Conservation (phyloP, 129 eudicot species). For the Helianthus tuberosus region DNA sequence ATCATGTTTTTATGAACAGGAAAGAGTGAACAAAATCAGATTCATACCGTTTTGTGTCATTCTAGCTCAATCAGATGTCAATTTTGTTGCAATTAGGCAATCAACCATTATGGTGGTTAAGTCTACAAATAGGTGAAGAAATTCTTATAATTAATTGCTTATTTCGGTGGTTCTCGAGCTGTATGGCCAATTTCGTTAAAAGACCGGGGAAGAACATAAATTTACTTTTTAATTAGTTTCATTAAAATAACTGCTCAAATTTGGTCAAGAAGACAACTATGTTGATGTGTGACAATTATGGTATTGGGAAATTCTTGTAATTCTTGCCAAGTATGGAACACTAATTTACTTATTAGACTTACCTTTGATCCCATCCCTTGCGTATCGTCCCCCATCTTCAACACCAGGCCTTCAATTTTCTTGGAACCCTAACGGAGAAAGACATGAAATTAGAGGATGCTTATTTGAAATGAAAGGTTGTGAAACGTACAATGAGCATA, state of each 20-base stretch:
- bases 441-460: not conserved
- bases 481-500: not conserved
- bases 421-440: conserved; percentile 26
- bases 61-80: too few relatives aligned
- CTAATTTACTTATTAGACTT: not conserved
- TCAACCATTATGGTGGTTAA: too few relatives aligned
- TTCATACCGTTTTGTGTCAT: too few relatives aligned
- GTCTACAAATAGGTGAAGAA: too few relatives aligned
- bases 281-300: not conserved
- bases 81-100: too few relatives aligned
- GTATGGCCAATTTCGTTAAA: too few relatives aligned
- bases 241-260: not conserved
- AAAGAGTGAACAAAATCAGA: too few relatives aligned
- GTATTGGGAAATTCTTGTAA: not conserved
- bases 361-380: conserved; percentile 2
- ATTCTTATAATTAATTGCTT: not conserved
- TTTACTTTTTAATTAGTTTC: not conserved
- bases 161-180: too few relatives aligned
- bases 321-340: not conserved
- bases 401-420: conserved; percentile 11
- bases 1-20: too few relatives aligned
- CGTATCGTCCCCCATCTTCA: not conserved
- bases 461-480: conserved; percentile 3
- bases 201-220: not conserved
- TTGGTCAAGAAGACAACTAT: not conserved